Base-by-base conservation (phyloP, 2,329 filamentous ascomycete species). In the Emmonsiellopsis sp. region DNA sequence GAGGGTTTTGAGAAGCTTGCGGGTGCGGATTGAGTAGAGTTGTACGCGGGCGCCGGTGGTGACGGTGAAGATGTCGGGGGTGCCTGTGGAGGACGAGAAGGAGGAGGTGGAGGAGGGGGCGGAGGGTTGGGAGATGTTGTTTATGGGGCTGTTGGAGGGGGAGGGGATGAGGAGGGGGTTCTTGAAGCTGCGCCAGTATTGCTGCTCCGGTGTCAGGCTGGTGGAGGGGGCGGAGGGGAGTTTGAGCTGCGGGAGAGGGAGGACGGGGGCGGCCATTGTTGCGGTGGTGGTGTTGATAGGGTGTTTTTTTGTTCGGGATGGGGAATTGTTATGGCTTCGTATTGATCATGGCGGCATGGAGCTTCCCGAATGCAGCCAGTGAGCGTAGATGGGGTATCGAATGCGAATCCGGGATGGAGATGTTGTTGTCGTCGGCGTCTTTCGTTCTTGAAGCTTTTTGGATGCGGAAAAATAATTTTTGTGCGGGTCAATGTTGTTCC, bases 101-200 rank as follows among this genome's bases (percentile, higher is more conserved):
- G 69, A 68, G 66, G 66, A 71, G 68, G 64, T 64, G 46, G 68
- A 71, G 37, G 65, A 67, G 14, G 77, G 74, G 9, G 73, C 68
- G 17, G 71, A 71, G 56, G 79, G 86, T 68, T 85, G 86, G 49
- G 88, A 91, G 68, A 98, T 95, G 70, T 94, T 85, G 36, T 90
- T 95, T 63, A 98, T 83, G 45, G 89, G 87, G 68, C 87, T 90
- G 66, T 88, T 88, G 59, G 93, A 89, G 59, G 91, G 90, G 58
- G 92, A 95, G 45, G 93, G 88, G 57, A 97, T 84, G 57, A 92
- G 84, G 54, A 95, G 83, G 60, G 91, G 88, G 61, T 91, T 93
- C 73, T 88, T 90, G 77, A 98, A 98, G 10, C 87, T 86, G 67
- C 86, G 87, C 94, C 94, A 98, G 78, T 97, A 97, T 60, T 85